Evolutionary conservation across 2,329 filamentous ascomycete genomes (phyloP).

Genomic region (Ophiostoma tasmaniense): DNA sequence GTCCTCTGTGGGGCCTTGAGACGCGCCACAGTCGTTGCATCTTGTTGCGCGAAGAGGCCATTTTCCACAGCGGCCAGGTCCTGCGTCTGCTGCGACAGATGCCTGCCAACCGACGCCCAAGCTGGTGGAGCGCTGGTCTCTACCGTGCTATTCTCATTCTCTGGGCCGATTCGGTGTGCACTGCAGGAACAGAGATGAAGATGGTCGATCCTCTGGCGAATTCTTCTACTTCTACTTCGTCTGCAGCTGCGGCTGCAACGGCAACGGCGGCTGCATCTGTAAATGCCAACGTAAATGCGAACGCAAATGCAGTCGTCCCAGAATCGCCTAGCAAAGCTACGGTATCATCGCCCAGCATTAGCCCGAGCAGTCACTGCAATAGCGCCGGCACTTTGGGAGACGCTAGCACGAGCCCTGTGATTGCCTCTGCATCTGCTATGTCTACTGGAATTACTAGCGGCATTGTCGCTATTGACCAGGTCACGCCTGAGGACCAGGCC

Average conservation of each 20-base stretch:
- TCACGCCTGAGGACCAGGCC: slow-evolving; percentile 32
- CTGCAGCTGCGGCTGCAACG: slow-evolving; percentile 2
- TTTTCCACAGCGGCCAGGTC: slow-evolving; percentile 61
- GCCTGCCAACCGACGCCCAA: slow-evolving; percentile 51
- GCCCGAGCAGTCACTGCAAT: slow-evolving; percentile 10
- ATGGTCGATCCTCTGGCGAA: neutral
- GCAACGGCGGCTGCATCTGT: slow-evolving; percentile 7
- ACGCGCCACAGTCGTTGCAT: slow-evolving; percentile 53
- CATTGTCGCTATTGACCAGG: slow-evolving; percentile 32
- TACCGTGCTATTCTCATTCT: slow-evolving; percentile 58
- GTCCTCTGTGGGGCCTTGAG: neutral
- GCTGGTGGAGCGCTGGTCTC: slow-evolving; percentile 63
- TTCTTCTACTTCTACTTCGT: neutral
- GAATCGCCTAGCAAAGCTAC: slow-evolving; percentile 1
- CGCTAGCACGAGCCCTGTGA: neutral
- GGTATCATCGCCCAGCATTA: slow-evolving; percentile 9
- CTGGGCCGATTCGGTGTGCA: slow-evolving; percentile 51
- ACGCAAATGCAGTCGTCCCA: neutral
- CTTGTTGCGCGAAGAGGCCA: slow-evolving; percentile 52
- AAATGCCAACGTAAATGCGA: neutral
- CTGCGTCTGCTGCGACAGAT: slow-evolving; percentile 53
- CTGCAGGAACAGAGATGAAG: neutral
- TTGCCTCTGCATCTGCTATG: neutral
- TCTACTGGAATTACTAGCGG: neutral
- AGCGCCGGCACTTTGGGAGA: neutral